Base-by-base conservation (phyloP, 768 basidiomycete species). In the Cyclocybe aegerita region DNA sequence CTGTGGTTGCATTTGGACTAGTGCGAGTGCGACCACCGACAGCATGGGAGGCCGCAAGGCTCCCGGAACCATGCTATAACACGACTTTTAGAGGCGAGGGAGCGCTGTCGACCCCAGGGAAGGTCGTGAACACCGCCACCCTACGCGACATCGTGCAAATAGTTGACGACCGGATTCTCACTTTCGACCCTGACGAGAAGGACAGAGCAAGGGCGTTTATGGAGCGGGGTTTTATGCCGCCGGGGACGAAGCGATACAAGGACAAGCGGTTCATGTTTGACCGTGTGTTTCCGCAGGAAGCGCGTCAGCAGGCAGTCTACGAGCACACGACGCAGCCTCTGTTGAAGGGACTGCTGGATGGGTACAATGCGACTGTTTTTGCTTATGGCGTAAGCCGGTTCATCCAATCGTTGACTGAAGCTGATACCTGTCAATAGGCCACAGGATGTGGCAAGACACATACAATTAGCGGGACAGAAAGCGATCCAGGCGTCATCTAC, bases 401-500 rank as follows among this genome's bases (percentile, higher is more conserved):
- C 14, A 7, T 43, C 14, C 29, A 30, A 30, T 45, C 4, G 4
- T 37, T 43, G 8, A 17, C 16, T 31, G n/a, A 39, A 33, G 29
- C 17, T 17, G 46, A 43, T 32, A 44, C 35, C 41, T 55, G 43
- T 47, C 50, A 38, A 14, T 62, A 98, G 97, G 97, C 97, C 16
- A 98, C 97, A n/a, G 97, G 97, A n/a, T 98, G 97, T 66, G 97
- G 97, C 56, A 99, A 99, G 71, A 99, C 97, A 4, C 95, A 98
- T 69, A 99, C 97, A 14, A 98, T 99, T 67, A 97, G 93, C 60
- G 96, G 96, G 50, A 88, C 90, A 34, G 86, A 88, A 39, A 65
- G 67, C 15, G 89, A 96, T 65, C 93, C 92, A 12, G 97, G 97
- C 30, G 85, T 97, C 60, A 97, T 98, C 66, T 94, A 98, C 70